Evolutionary conservation across 2,329 filamentous ascomycete genomes (phyloP).

Genomic region (Alternaria novae-zelandiae): DNA sequence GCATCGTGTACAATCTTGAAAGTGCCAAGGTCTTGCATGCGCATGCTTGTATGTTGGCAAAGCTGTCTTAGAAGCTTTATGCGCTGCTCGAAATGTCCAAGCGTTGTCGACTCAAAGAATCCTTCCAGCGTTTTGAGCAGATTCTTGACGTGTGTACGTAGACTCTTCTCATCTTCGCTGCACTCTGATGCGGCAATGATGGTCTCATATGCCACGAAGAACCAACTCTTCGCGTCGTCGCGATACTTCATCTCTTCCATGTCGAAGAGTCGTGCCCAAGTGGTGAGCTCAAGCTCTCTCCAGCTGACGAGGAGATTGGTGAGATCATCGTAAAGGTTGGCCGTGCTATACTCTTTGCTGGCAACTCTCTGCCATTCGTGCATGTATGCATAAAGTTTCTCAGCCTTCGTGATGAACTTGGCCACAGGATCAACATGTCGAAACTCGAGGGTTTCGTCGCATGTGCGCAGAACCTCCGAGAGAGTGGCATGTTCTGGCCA

Average conservation of each 20-base stretch:
- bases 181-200: slow-evolving; percentile 77
- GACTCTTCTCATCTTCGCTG: slow-evolving; percentile 63
- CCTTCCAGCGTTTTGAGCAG: slow-evolving; percentile 77
- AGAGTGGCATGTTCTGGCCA: slow-evolving; percentile 81
- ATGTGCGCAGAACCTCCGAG: slow-evolving; percentile 76
- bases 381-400: slow-evolving; percentile 83
- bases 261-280: slow-evolving; percentile 89
- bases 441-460: slow-evolving; percentile 76
- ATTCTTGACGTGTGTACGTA: slow-evolving; percentile 69
- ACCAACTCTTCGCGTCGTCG: slow-evolving; percentile 86
- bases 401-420: slow-evolving; percentile 82
- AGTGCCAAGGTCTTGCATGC: slow-evolving; percentile 59
- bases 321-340: slow-evolving; percentile 74
- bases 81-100: slow-evolving; percentile 80
- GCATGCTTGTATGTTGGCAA: slow-evolving; percentile 68
- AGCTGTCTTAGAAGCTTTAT: slow-evolving; percentile 70
- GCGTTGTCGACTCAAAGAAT: slow-evolving; percentile 79
- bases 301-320: slow-evolving; percentile 84
- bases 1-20: slow-evolving; percentile 67
- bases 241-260: slow-evolving; percentile 78
- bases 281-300: slow-evolving; percentile 88
- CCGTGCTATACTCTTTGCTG: slow-evolving; percentile 76
- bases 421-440: slow-evolving; percentile 83
- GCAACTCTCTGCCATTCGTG: slow-evolving; percentile 97
- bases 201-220: slow-evolving; percentile 94